Conservation (phyloP, 1,284 basidiomycete species). For the Ganoderma sinense region DNA sequence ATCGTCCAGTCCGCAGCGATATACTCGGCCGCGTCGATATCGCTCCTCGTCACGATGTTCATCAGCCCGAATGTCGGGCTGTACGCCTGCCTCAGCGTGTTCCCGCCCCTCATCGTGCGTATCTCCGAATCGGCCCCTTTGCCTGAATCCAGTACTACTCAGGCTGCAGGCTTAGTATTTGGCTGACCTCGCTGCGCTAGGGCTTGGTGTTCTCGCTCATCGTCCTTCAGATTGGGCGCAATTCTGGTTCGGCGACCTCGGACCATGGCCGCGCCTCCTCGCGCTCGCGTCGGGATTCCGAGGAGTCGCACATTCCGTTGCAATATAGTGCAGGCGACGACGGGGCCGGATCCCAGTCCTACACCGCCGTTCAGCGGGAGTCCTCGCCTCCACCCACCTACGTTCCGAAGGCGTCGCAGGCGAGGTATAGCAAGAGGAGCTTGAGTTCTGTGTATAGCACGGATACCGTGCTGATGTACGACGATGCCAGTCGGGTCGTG, state of each 20-base stretch:
- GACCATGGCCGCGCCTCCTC: not conserved
- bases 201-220: constrained; percentile 12
- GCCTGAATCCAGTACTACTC: not conserved
- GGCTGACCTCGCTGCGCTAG: not conserved
- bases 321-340: too few relatives aligned
- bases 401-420: too few relatives aligned
- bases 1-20: constrained; percentile 11
- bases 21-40: constrained; percentile 2
- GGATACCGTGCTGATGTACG: too few relatives aligned
- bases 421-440: too few relatives aligned
- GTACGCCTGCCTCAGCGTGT: not conserved
- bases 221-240: constrained; percentile 6
- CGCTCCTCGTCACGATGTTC: constrained; percentile 2
- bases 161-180: too few relatives aligned
- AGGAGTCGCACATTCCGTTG: too few relatives aligned
- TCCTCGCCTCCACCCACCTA: too few relatives aligned
- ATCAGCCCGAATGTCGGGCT: not conserved
- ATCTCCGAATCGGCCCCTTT: not conserved
- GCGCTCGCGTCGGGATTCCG: too few relatives aligned
- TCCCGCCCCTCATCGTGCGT: constrained; percentile 8
- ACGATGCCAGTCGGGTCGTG: too few relatives aligned
- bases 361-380: too few relatives aligned
- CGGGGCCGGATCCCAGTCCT: too few relatives aligned
- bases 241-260: not conserved
- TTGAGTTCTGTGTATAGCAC: too few relatives aligned